These are phyloP conservation scores for Podaxis sp. DNA, from an alignment of 768 basidiomycete genomes.

Conservation along the genomic window DNA sequence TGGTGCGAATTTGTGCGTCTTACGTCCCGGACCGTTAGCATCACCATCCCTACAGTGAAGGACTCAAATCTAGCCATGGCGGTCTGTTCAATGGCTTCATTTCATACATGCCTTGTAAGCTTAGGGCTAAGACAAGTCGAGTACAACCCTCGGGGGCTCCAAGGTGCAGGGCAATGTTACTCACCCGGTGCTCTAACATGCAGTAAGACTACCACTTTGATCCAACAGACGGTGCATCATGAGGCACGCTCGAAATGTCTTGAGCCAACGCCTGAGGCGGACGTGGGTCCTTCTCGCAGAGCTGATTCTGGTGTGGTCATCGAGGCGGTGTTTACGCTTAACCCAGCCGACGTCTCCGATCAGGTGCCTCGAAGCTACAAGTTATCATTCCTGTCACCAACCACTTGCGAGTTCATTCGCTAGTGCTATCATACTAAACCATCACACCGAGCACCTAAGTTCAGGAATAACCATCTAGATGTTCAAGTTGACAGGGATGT, in stretches of 20 bases:
- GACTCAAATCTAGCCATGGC: neutral
- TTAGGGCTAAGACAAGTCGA: neutral
- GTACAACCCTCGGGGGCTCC: neutral
- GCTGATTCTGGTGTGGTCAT: no score
- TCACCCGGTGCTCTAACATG: neutral
- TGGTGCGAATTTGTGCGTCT: neutral
- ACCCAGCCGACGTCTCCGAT: no score
- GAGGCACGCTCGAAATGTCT: no score
- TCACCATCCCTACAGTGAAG: neutral
- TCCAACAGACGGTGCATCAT: no score
- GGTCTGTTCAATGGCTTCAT: neutral
- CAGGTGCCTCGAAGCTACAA: no score
- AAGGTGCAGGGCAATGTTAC: neutral
- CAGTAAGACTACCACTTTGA: no score
- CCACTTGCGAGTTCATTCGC: neutral
- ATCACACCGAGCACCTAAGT: neutral
- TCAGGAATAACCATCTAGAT: neutral
- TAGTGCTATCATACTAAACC: neutral
- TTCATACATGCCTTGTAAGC: neutral
- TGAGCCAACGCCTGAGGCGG: no score
- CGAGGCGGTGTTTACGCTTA: no score
- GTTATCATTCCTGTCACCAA: neutral
- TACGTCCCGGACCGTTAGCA: no score
- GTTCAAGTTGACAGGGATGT: conserved; percentile 2
- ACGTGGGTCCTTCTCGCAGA: no score